phyloP scores from a whole-genome alignment of 352 stramenopile species.

The Albugo candida region DNA sequence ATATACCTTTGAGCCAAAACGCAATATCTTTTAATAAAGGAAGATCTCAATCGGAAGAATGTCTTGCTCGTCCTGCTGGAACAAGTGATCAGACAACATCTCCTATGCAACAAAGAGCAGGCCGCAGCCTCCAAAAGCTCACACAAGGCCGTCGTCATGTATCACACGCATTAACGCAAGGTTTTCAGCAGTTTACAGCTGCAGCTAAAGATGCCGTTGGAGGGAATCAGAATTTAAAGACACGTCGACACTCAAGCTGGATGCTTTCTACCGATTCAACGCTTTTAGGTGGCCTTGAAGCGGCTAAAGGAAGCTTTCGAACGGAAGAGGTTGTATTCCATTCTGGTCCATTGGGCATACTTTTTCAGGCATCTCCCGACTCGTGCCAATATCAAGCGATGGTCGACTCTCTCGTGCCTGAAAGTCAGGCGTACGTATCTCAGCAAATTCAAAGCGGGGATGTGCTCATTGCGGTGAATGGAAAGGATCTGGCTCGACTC shows the following conservation, averaged over 20 bases:
- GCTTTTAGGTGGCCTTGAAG: too few relatives aligned
- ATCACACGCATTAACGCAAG: constrained; percentile 22
- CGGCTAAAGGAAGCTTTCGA: too few relatives aligned
- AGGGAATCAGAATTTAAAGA: constrained; percentile 8
- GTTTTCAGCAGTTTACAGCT: constrained; percentile 38
- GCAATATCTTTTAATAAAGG: too few relatives aligned
- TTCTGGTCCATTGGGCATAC: constrained; percentile 42
- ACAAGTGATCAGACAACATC: too few relatives aligned
- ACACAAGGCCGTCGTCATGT: not conserved
- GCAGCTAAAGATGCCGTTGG: constrained; percentile 45
- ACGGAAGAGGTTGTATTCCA: constrained; percentile 28
- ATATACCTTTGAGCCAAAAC: too few relatives aligned
- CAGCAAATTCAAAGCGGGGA: constrained; percentile 47
- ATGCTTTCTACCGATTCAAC: too few relatives aligned
- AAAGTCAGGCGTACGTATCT: constrained; percentile 54
- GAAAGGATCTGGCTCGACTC: constrained; percentile 31
- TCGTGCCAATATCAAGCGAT: constrained; percentile 51
- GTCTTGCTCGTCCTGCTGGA: too few relatives aligned
- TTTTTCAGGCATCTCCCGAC: constrained; percentile 47
- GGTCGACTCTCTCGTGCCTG: constrained; percentile 62
- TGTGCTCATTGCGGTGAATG: constrained; percentile 56
- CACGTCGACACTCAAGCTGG: too few relatives aligned
- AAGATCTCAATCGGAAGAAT: too few relatives aligned
- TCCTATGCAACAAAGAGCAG: too few relatives aligned
- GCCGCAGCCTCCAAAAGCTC: not conserved